Evolutionary conservation across 176 grass and related monocot genomes (phyloP), one percentile per base, ranked within the genome.

Genomic region (Aegilops umbellulata): DNA sequence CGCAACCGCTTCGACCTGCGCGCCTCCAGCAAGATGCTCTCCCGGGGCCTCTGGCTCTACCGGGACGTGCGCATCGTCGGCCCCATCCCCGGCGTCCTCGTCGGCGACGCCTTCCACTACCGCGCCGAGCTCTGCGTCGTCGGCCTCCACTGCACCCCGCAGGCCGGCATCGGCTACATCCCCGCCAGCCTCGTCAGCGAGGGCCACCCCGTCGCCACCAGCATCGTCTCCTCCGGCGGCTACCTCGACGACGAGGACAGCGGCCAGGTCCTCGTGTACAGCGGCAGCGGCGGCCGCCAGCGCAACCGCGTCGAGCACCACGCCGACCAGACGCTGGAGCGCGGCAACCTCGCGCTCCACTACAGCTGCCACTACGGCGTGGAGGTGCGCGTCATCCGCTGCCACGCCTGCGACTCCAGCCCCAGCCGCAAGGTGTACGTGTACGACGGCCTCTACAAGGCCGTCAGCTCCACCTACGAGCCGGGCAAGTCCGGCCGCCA

Each of bases 21-120:
- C 16, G 93, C 96, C 1, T 87, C 93, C 36, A 67, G 65, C 39
- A 55, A 14, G 19, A 98, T 98, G 96, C 78, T 88, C 25, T 7
- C 86, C 41, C 17, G 4, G 8, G 90, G 82, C 30, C 90, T 84
- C 41, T 95, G 82, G 69, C 83, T 95, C 67, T 82, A 91, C 84
- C 93, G 92, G 35, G 63, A 88, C 26, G 16, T 66, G 51, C 87
- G 96, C 42, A 85, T 95, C 74, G 86, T 98, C 60, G 96, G 96
- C 12, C 0, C 84, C 55, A 80, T 98, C 36, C 96, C 96, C 5
- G 96, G 96, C 27, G 34, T 98, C 72, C 79, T 36, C 23, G 80
- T 94, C 74, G 96, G 93, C 20, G 96, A 98, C 47, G 76, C 91
- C 72, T 98, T 98, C 90, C 90, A 84, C 88, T 98, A 95, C 90